Conservation (phyloP, 2,329 filamentous ascomycete species). For the Fusarium sp. region DNA sequence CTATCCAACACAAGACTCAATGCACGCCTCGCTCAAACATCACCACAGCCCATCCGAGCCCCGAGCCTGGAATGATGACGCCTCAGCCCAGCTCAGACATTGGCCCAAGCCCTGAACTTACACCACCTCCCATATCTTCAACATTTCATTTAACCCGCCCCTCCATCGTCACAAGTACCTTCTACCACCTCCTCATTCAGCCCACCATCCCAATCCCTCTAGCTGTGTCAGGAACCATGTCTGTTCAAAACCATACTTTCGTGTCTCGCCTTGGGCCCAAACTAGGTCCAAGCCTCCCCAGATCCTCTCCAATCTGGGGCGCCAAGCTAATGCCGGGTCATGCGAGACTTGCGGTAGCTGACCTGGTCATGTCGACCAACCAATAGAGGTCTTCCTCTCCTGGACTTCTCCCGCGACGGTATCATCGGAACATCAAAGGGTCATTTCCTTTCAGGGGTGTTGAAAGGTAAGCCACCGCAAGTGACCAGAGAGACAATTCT, state of each 20-base stretch:
- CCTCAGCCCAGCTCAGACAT: slow-evolving; percentile 10
- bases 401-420: slow-evolving; percentile 1
- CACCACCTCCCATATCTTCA: slow-evolving; percentile 28
- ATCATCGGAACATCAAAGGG: slow-evolving; percentile 27
- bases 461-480: neutral
- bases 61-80: slow-evolving; percentile 24
- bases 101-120: slow-evolving; percentile 27
- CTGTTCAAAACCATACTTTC: slow-evolving; percentile 15
- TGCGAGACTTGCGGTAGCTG: slow-evolving; percentile 31
- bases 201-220: slow-evolving; percentile 27
- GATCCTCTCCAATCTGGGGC: slow-evolving; percentile 11
- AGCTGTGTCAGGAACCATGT: slow-evolving; percentile 27
- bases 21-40: slow-evolving; percentile 3
- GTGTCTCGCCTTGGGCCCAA: slow-evolving; percentile 5
- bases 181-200: slow-evolving; percentile 16
- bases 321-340: slow-evolving; percentile 28
- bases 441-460: slow-evolving; percentile 22
- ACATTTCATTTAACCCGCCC: slow-evolving; percentile 8
- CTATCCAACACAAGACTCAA: slow-evolving; percentile 2
- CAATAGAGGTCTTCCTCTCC: slow-evolving; percentile 16
- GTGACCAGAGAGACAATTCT: slow-evolving; percentile 4
- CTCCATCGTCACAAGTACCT: slow-evolving; percentile 25
- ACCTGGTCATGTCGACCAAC: slow-evolving; percentile 43
- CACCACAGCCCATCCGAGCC: neutral
- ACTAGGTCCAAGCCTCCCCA: slow-evolving; percentile 18